Conservation (phyloP, 139 green algal genomes). For the Chlorella sp. region DNA sequence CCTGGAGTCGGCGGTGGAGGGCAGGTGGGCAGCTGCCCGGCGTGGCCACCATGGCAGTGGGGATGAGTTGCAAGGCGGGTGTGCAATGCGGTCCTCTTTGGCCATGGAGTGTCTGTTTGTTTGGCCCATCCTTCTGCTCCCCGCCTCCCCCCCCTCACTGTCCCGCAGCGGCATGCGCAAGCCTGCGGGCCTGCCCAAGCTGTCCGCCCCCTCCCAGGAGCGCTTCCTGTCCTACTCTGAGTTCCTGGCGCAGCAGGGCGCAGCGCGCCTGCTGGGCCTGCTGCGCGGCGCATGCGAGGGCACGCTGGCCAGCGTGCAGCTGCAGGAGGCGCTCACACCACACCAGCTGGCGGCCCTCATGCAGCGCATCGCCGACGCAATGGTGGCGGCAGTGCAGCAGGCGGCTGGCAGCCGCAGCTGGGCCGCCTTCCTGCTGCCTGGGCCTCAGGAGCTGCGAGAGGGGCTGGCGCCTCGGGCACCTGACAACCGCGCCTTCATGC, state of each 20-base stretch:
- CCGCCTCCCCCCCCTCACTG: too few species aligned
- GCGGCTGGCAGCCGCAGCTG: constrained; percentile 7
- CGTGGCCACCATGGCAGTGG: too few species aligned
- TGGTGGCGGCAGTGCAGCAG: neutral
- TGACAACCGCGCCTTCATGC: constrained; percentile 48
- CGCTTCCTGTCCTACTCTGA: constrained; percentile 61
- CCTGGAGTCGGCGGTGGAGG: constrained; percentile 64
- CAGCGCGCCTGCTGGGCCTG: constrained; percentile 12
- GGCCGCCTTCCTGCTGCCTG: constrained; percentile 31
- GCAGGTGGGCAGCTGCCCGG: constrained; percentile 7
- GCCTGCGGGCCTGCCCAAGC: constrained; percentile 13
- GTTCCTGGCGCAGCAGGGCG: constrained; percentile 48
- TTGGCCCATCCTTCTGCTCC: too few species aligned
- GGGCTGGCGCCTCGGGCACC: constrained; percentile 22
- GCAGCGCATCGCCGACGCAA: neutral
- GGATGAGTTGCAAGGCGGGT: too few species aligned
- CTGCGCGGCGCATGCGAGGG: constrained; percentile 18
- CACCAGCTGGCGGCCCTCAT: constrained; percentile 9
- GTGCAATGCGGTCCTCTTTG: too few species aligned
- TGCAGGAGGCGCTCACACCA: constrained; percentile 24
- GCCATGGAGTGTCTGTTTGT: too few species aligned
- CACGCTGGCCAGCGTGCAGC: constrained; percentile 23
- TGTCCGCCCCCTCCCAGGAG: constrained; percentile 53
- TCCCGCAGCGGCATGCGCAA: constrained; percentile 8
- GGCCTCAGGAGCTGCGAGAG: neutral